Percentiles rank a stretch among this genome's conserved stretches.
These are phyloP conservation scores for Closterium sp. DNA, from an alignment of 139 green algal species.

Conservation along the genomic window DNA sequence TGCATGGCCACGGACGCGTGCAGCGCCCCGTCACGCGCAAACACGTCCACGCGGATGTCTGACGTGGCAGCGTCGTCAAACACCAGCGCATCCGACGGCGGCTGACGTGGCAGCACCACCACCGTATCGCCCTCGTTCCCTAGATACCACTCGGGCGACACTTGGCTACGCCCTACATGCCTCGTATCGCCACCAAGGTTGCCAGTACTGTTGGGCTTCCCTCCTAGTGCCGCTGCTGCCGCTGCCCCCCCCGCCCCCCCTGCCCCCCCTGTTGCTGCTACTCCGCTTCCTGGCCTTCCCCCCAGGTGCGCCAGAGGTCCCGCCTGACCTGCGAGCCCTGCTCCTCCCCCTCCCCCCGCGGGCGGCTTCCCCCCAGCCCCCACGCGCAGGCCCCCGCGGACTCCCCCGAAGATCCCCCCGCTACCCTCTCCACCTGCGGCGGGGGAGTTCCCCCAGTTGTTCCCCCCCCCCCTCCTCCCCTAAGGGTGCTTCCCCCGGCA, in stretches of 20 bases:
- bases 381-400: not conserved
- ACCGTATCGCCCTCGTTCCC: not conserved
- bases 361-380: not conserved
- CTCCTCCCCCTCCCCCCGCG: not conserved
- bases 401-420: not conserved
- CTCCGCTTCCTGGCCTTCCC: not conserved
- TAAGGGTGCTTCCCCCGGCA: not conserved
- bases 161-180: too few species aligned
- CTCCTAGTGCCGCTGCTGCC: too few species aligned
- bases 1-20: not conserved
- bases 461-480: not conserved
- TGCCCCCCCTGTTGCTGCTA: not conserved
- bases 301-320: not conserved
- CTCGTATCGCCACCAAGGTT: too few species aligned
- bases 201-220: too few species aligned
- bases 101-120: not conserved
- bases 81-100: not conserved
- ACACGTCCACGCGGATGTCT: constrained; percentile 1
- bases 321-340: not conserved
- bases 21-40: not conserved
- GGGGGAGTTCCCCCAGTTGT: not conserved
- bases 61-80: not conserved
- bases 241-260: too few species aligned
- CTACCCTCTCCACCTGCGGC: not conserved
- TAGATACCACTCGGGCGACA: not conserved